Evolutionary conservation across 495 filamentous ascomycete species (phyloP).

Genomic region (Pseudotulostoma volvatum): DNA sequence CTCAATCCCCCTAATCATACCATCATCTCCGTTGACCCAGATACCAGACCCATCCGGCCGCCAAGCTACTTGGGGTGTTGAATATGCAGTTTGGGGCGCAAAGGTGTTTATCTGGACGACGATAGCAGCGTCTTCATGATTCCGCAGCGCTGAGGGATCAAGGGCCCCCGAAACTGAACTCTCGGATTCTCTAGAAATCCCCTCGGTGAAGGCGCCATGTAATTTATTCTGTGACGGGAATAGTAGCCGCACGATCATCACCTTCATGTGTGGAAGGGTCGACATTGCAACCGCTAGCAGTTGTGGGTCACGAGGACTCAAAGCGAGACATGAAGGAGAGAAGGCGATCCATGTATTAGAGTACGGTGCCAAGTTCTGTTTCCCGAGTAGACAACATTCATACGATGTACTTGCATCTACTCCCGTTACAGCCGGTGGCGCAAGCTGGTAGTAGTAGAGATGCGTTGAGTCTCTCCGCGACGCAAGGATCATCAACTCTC

Average conservation of each 20-base stretch:
- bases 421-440: constrained; percentile 1
- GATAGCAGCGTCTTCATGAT: constrained; percentile 44
- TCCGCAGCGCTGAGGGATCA: constrained; percentile 31
- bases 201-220: constrained; percentile 2
- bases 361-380: constrained; percentile 46
- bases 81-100: constrained; percentile 52
- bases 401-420: constrained; percentile 3
- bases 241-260: constrained; percentile 44
- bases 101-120: constrained; percentile 41
- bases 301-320: constrained; percentile 36
- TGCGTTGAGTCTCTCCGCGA: constrained; percentile 44
- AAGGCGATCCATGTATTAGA: constrained; percentile 51
- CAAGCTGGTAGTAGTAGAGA: constrained; percentile 41
- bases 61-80: constrained; percentile 49
- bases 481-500: constrained; percentile 33
- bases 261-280: constrained; percentile 46
- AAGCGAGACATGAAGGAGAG: constrained; percentile 40
- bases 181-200: constrained; percentile 2
- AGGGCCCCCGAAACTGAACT: constrained; percentile 23
- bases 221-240: constrained; percentile 21
- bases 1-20: constrained; percentile 47
- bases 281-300: constrained; percentile 48
- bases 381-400: constrained; percentile 29
- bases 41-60: constrained; percentile 46
- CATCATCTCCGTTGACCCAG: constrained; percentile 59